Conservation (phyloP, 345 rosid genomes). For the Rubroshorea leprosula region DNA sequence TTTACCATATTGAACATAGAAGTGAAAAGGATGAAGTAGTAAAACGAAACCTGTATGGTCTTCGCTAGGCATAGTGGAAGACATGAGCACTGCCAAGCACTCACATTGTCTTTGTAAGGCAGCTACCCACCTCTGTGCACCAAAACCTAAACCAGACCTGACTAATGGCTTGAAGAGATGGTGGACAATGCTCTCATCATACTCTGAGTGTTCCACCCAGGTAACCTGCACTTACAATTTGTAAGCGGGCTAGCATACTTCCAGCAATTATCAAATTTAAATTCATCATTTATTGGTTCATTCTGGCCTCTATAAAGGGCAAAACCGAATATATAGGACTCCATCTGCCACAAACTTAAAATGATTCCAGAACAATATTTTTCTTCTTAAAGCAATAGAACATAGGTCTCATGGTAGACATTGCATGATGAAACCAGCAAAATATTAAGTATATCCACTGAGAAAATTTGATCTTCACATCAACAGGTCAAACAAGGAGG, state of each 20-base stretch:
- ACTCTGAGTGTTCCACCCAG: conserved; percentile 52
- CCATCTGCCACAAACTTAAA: too few species aligned
- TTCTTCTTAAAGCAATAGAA: too few species aligned
- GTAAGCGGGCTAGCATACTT: conserved; percentile 1
- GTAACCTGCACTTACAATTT: conserved; percentile 25
- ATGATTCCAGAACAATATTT: too few species aligned
- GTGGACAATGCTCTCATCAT: conserved; percentile 50
- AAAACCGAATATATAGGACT: too few species aligned
- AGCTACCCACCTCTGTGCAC: conserved; percentile 64
- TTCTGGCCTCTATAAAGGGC: too few species aligned
- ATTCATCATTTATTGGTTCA: too few species aligned
- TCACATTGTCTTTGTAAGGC: conserved; percentile 64
- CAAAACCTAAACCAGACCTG: conserved; percentile 60
- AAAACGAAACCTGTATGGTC: conserved; percentile 36
- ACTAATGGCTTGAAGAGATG: conserved; percentile 51
- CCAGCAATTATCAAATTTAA: too few species aligned
- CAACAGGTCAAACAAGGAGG: too few species aligned
- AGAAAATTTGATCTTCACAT: too few species aligned
- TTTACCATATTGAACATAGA: neutral
- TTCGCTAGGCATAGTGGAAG: conserved; percentile 37
- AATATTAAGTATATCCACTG: too few species aligned
- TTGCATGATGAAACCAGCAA: too few species aligned
- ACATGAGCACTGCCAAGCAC: conserved; percentile 52
- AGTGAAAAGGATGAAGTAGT: neutral
- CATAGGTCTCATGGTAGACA: too few species aligned